phyloP scores from a whole-genome alignment of 495 filamentous ascomycete genomes.

The Trichocladium uniseriatum region DNA sequence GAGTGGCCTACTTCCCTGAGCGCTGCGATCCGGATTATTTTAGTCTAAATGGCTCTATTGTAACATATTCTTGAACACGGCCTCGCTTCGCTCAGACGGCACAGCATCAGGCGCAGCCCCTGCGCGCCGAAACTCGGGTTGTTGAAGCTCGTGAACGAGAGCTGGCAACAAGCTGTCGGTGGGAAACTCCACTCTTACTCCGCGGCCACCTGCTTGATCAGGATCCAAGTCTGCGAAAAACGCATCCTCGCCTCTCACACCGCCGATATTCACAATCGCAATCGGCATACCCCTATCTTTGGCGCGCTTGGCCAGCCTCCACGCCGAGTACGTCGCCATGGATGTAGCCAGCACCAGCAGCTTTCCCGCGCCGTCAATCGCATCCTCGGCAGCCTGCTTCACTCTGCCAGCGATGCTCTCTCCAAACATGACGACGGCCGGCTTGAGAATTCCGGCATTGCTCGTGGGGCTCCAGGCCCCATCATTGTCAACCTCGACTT shows the following conservation, averaged over 20 bases:
- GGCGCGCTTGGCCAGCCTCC: constrained; percentile 76
- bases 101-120: background rate
- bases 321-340: constrained; percentile 90
- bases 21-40: no score
- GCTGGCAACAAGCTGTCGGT: constrained; percentile 46
- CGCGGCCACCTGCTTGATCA: constrained; percentile 38
- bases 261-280: constrained; percentile 74
- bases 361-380: constrained; percentile 62
- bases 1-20: no score
- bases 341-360: constrained; percentile 80
- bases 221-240: constrained; percentile 50
- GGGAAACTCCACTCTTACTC: constrained; percentile 44
- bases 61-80: constrained; percentile 40
- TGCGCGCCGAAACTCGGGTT: background rate
- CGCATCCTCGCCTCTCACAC: constrained; percentile 66
- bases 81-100: constrained; percentile 2
- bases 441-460: constrained; percentile 77
- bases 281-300: constrained; percentile 76
- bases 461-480: constrained; percentile 67
- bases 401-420: constrained; percentile 64
- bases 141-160: constrained; percentile 37
- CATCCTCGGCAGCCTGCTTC: constrained; percentile 68
- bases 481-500: constrained; percentile 65
- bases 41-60: constrained; percentile 36
- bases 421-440: constrained; percentile 90